Base-by-base conservation (phyloP, 257 asterid genomes). In the Solanum pennellii region DNA sequence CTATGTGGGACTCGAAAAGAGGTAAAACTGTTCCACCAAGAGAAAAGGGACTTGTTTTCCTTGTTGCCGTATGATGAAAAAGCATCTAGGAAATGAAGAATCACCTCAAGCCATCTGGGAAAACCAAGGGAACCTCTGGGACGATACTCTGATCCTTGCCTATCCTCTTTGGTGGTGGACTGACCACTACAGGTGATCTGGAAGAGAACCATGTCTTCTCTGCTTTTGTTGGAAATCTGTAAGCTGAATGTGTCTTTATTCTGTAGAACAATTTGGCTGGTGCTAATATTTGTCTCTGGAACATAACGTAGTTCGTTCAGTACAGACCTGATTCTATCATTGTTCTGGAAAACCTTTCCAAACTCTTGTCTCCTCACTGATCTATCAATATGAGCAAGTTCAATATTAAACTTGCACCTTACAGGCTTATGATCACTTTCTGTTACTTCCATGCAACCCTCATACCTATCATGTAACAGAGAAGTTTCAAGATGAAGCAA, bases 351-450 rank as follows among this genome's bases (percentile, higher is more conserved):
- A 86, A 97, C 93, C 79, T 90, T 93, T 33, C 99, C 99, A n/a
- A 93, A 89, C 88, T 94, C 98, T 83, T 91, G 94, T 89, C 99
- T 91, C 89, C 99, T 90, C 37, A 95, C 89, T 25, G 98, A 95
- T 92, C 99, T 87, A 87, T 96, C 96, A 13, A 94, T 94, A 83
- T 88, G 98, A 27, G 98, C 94, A 86, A 97, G 94, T 89, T 95
- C 99, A 47, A 96, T 89, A 44, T 93, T 89, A 89, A 96, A 87
- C 86, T 94, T 97, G 95, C 99, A 96, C 18, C 99, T 91, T 29
- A 97, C 98, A 2, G 99, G 99, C 76, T 97, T 97, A 83, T 97
- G 99, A 91, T 97, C 99, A 85, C 99, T 97, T 87, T 97, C 99
- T 11, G 92, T 94, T 75, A 97, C 99, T 84, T 96, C 98, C 99